Evolutionary conservation across 805 yeast genomes (phyloP).

Genomic region (Kodamaea fukazawae): DNA sequence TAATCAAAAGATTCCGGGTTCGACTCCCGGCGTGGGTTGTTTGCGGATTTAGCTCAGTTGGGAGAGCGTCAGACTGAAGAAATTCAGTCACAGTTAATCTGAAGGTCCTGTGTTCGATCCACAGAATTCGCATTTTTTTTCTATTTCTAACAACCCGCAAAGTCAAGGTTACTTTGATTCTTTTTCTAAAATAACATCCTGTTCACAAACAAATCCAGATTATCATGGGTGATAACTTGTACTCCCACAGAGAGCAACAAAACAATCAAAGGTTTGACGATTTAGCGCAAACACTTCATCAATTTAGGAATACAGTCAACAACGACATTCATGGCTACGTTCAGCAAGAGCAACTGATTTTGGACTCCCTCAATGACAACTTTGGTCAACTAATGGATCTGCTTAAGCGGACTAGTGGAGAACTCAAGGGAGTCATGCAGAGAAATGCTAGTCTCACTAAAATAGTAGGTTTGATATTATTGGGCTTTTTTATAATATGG

Average conservation of each 20-base stretch:
- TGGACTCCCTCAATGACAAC: slow-evolving; percentile 38
- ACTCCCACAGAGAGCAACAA: slow-evolving; percentile 41
- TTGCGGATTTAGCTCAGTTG: slow-evolving; percentile 10
- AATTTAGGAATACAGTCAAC: slow-evolving; percentile 41
- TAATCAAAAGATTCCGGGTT: not conserved
- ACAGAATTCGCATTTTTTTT: slow-evolving; percentile 35
- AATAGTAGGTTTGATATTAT: slow-evolving; percentile 33
- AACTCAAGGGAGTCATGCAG: slow-evolving; percentile 38
- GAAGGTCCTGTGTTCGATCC: slow-evolving; percentile 91
- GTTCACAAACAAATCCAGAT: not conserved
- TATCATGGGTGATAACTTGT: slow-evolving; percentile 18
- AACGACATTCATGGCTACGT: slow-evolving; percentile 41
- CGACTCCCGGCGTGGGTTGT: slow-evolving; percentile 1
- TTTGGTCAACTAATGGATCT: slow-evolving; percentile 36
- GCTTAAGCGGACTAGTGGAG: slow-evolving; percentile 41
- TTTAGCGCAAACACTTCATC: slow-evolving; percentile 41
- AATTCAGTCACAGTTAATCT: slow-evolving; percentile 38
- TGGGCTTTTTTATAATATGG: slow-evolving; percentile 37
- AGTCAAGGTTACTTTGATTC: too few relatives aligned
- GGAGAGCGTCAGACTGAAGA: slow-evolving; percentile 41
- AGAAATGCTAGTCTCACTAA: slow-evolving; percentile 41
- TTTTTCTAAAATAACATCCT: not conserved
- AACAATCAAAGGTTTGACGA: slow-evolving; percentile 43
- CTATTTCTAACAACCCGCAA: too few relatives aligned
- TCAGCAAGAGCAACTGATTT: slow-evolving; percentile 38